Percentiles rank a stretch among this genome's conserved stretches.
phyloP scores from a whole-genome alignment of 345 rosid genomes.

The Rhodamnia rubescens region DNA sequence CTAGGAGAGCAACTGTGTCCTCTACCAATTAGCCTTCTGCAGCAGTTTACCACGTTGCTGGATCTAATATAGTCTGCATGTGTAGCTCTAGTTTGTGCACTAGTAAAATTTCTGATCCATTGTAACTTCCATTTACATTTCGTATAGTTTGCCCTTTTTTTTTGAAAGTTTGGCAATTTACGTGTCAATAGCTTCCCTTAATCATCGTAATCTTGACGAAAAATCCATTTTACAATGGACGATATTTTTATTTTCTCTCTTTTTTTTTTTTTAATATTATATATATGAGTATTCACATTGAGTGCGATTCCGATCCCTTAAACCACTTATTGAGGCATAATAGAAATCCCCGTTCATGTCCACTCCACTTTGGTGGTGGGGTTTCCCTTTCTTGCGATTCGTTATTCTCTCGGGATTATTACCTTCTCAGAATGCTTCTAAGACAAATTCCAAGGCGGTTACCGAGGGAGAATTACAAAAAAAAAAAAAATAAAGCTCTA shows the following conservation, averaged over 20 bases:
- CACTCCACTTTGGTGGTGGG: background rate
- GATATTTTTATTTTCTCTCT: too few relatives aligned
- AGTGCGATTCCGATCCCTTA: background rate
- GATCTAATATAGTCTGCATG: background rate
- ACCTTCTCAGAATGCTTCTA: background rate
- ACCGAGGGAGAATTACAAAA: too few relatives aligned
- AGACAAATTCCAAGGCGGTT: background rate
- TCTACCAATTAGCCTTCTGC: background rate
- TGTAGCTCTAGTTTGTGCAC: background rate
- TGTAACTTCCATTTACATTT: background rate
- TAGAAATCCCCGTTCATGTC: background rate
- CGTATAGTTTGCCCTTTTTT: background rate
- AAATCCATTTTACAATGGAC: background rate
- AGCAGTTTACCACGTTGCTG: background rate
- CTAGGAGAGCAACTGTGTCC: slow-evolving; percentile 3
- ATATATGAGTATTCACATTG: background rate
- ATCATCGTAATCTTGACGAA: background rate
- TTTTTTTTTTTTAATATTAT: too few relatives aligned
- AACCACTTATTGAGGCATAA: background rate
- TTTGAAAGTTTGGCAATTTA: too few relatives aligned
- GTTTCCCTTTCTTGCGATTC: background rate
- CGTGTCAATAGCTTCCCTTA: background rate
- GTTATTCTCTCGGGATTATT: background rate
- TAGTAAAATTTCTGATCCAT: background rate
- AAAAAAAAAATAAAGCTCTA: too few relatives aligned